Base-by-base conservation (phyloP, 306 rosid species). In the Cucumis melo region DNA sequence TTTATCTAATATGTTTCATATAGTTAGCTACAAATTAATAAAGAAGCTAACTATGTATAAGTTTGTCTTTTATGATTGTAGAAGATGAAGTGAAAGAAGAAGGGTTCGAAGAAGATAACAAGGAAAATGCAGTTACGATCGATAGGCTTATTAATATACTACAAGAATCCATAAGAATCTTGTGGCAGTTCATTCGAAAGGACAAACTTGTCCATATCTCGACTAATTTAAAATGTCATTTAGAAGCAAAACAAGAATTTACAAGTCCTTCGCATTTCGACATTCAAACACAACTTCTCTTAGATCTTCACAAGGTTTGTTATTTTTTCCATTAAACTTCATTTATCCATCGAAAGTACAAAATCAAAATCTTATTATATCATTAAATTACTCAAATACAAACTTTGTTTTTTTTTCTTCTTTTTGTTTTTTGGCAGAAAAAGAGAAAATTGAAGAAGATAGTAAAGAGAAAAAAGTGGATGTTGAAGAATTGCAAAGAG, bases 161-260 rank as follows among this genome's bases (percentile, higher is more conserved):
- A 67, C 92, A 93, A 78, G 97, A 89, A 80, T 89, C 97, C n/a
- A 87, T 93, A 20, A 83, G 97, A 81, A 87, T 84, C 42, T 85
- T 91, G 13, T 91, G 96, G 97, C 84, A 85, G 68, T 93, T 93
- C 77, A 91, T 93, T 73, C 85, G 79, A 77, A 85, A 87, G 0
- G 98, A 93, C 80, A 89, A 91, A 82, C 82, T 78, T 29, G 84
- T 91, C 16, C 77, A 84, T 23, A 73, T 73, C 39, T 24, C 78
- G 59, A 57, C 73, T 44, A 27, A 27, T 27, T 85, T 44, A 13
- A 87, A 76, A 53, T 44, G 76, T 70, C 80, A 44, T 56, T 84
- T 55, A 61, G 87, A 78, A 74, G 63, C 65, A n/a, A 78, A 66
- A 0, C 74, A 66, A 75, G 85, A 86, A 60, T 83, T 85, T 23